Evolutionary conservation across 306 rosid genomes (phyloP).

Genomic region (Begonia loranthoides): DNA sequence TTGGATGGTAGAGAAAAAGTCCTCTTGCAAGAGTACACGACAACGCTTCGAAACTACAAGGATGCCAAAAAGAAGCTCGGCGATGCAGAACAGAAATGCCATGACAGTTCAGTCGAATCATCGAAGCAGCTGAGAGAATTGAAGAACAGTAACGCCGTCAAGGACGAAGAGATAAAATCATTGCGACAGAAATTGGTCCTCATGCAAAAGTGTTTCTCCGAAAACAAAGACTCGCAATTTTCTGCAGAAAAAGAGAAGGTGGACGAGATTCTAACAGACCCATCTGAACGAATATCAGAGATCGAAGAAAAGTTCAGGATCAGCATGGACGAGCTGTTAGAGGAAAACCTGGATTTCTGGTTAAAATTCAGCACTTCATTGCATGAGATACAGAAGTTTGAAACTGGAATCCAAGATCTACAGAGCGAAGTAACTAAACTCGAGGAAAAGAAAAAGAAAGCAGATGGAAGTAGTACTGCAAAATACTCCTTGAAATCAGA

Average conservation of each 20-base stretch:
- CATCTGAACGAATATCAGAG: constrained; percentile 29
- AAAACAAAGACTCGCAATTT: constrained; percentile 20
- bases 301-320: constrained; percentile 56
- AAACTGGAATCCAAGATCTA: constrained; percentile 52
- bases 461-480: constrained; percentile 26
- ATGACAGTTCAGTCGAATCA: constrained; percentile 23
- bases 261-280: constrained; percentile 17
- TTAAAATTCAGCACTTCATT: constrained; percentile 61
- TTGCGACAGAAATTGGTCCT: constrained; percentile 54
- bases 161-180: constrained; percentile 71
- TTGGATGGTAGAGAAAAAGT: constrained; percentile 53
- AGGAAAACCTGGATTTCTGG: constrained; percentile 88
- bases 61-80: constrained; percentile 56
- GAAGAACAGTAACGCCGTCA: constrained; percentile 41
- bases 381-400: constrained; percentile 58
- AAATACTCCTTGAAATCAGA: constrained; percentile 42
- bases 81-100: constrained; percentile 41
- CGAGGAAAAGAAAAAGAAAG: constrained; percentile 25
- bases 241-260: constrained; percentile 10
- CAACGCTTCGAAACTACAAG: constrained; percentile 71
- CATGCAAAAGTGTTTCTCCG: constrained; percentile 37
- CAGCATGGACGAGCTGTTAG: constrained; percentile 67
- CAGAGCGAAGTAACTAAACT: constrained; percentile 39
- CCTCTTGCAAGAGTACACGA: constrained; percentile 62
- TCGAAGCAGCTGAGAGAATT: constrained; percentile 46